phyloP scores from a whole-genome alignment of 169 alveolate species.

The Plasmodium billcollinsi region DNA sequence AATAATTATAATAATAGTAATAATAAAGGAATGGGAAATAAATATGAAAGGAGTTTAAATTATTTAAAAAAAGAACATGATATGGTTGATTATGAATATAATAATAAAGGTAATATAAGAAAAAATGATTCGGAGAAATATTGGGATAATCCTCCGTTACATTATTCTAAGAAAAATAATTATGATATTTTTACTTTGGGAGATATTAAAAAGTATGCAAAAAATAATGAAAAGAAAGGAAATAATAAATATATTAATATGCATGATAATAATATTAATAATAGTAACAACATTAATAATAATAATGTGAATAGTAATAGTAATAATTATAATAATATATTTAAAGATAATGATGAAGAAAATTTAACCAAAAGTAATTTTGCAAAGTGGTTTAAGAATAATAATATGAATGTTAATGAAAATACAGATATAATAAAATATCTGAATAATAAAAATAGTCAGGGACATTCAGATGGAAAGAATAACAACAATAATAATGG shows the following conservation, averaged over 20 bases:
- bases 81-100: slow-evolving; percentile 11
- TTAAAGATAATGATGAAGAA: slow-evolving; percentile 72
- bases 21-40: background rate
- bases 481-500: background rate
- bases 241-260: background rate
- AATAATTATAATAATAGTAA: slow-evolving; percentile 7
- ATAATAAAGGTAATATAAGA: slow-evolving; percentile 9
- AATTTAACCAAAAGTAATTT: slow-evolving; percentile 62
- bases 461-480: background rate
- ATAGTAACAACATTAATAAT: background rate
- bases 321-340: slow-evolving; percentile 4
- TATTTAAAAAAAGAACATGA: slow-evolving; percentile 1
- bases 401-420: slow-evolving; percentile 22
- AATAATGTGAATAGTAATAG: slow-evolving; percentile 12
- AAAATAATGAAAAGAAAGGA: slow-evolving; percentile 33
- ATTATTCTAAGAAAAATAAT: slow-evolving; percentile 19
- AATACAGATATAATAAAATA: slow-evolving; percentile 19
- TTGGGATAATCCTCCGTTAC: slow-evolving; percentile 54
- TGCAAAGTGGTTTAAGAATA: slow-evolving; percentile 69
- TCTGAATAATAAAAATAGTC: slow-evolving; percentile 9
- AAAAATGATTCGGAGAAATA: slow-evolving; percentile 28
- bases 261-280: slow-evolving; percentile 6
- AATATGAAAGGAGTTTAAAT: slow-evolving; percentile 11
- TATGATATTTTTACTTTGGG: slow-evolving; percentile 61
- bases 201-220: slow-evolving; percentile 50